phyloP scores from a whole-genome alignment of 495 filamentous ascomycete species.

The Hypoxylon subgilvum region DNA sequence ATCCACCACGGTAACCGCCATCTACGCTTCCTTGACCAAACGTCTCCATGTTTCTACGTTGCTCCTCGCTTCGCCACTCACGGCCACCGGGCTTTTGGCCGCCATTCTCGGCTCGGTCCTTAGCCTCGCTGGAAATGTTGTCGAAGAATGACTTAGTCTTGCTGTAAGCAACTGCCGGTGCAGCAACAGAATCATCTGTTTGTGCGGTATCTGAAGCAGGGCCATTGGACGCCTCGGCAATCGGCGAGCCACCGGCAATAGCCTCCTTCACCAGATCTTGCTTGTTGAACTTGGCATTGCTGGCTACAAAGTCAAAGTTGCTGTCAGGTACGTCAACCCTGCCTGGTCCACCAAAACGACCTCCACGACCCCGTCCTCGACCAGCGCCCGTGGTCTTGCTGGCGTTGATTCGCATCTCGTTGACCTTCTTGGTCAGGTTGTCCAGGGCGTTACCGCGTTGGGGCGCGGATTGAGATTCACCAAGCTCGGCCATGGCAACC shows the following conservation, averaged over 20 bases:
- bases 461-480: constrained; percentile 51
- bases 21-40: constrained; percentile 99
- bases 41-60: constrained; percentile 94
- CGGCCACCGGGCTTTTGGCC: constrained; percentile 75
- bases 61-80: constrained; percentile 90
- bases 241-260: constrained; percentile 77
- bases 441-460: constrained; percentile 66
- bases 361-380: constrained; percentile 58
- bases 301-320: constrained; percentile 90
- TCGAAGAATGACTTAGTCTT: constrained; percentile 90
- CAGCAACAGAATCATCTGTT: constrained; percentile 41
- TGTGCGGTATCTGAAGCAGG: constrained; percentile 41
- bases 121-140: constrained; percentile 92
- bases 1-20: constrained; percentile 75
- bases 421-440: constrained; percentile 80
- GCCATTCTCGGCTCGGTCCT: constrained; percentile 79
- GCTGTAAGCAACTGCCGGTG: constrained; percentile 74
- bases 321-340: constrained; percentile 86
- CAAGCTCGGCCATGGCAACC: constrained; percentile 84
- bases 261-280: constrained; percentile 92
- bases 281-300: constrained; percentile 99
- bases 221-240: constrained; percentile 59
- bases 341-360: constrained; percentile 61
- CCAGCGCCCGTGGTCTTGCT: constrained; percentile 48
- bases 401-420: constrained; percentile 80